Percentiles rank a stretch among this genome's conserved stretches.
These are phyloP conservation scores for Candolleomyces efflorescens DNA, from an alignment of 768 basidiomycete species.

Conservation along the genomic window DNA sequence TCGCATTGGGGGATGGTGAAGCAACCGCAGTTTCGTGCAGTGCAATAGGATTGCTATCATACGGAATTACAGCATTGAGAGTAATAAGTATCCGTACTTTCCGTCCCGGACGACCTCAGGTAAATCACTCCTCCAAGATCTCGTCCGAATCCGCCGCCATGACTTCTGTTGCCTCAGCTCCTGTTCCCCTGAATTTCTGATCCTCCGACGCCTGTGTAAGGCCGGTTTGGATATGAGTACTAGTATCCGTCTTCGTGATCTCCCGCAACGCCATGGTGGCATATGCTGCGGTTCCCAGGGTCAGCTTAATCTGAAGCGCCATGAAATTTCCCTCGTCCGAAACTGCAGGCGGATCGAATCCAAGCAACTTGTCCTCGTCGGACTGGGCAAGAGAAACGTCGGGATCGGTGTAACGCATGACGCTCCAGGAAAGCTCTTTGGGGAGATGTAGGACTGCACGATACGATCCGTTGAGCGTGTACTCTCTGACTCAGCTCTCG, in stretches of 20 bases:
- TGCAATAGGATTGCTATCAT: too few species aligned
- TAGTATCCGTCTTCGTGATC: conserved; percentile 93
- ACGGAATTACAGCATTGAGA: too few species aligned
- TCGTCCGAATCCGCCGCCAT: conserved; percentile 10
- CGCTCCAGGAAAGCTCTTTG: conserved; percentile 73
- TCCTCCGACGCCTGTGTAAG: conserved; percentile 78
- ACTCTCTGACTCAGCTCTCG: conserved; percentile 64
- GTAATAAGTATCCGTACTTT: neutral
- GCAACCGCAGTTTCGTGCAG: too few species aligned
- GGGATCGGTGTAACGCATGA: conserved; percentile 88
- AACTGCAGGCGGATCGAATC: conserved; percentile 66
- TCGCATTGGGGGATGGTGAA: too few species aligned
- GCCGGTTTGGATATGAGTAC: conserved; percentile 82
- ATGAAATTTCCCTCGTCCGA: conserved; percentile 76
- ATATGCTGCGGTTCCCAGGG: conserved; percentile 89
- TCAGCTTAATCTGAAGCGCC: conserved; percentile 81
- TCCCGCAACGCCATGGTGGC: conserved; percentile 98
- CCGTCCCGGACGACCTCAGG: neutral
- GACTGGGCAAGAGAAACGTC: conserved; percentile 89
- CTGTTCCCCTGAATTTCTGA: conserved; percentile 70
- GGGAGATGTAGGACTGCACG: conserved; percentile 88
- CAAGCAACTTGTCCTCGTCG: conserved; percentile 90
- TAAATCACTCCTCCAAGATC: neutral
- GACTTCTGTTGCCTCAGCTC: conserved; percentile 27
- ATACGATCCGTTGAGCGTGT: conserved; percentile 90